These are phyloP conservation scores for Delitschia confertaspora DNA, from an alignment of 495 filamentous ascomycete genomes.

Conservation along the genomic window DNA sequence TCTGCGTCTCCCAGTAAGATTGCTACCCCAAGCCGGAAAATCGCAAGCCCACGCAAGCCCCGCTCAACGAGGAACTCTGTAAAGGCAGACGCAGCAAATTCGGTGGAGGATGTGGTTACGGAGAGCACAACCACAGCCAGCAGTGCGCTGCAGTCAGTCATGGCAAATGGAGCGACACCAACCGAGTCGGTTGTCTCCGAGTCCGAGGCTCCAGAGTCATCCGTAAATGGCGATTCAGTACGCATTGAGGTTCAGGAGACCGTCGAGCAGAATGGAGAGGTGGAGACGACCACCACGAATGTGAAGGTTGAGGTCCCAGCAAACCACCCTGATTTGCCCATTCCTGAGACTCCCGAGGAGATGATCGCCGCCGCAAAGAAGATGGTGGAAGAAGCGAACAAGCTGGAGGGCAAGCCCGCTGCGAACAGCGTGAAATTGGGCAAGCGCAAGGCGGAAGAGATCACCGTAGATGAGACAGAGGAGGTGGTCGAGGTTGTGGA, in stretches of 20 bases:
- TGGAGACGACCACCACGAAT: slow-evolving; percentile 60
- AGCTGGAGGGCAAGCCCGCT: slow-evolving; percentile 42
- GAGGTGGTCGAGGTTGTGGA: slow-evolving; percentile 49
- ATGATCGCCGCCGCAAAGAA: slow-evolving; percentile 80
- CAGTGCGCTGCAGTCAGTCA: slow-evolving; percentile 39
- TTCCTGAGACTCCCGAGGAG: slow-evolving; percentile 62
- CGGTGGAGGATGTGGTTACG: slow-evolving; percentile 34
- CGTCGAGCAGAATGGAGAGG: slow-evolving; percentile 46
- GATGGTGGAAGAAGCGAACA: slow-evolving; percentile 77
- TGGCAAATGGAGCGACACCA: slow-evolving; percentile 35
- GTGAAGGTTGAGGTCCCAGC: slow-evolving; percentile 71
- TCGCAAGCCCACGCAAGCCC: slow-evolving; percentile 63
- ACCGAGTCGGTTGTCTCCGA: slow-evolving; percentile 21
- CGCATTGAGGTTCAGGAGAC: slow-evolving; percentile 57
- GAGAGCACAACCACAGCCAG: slow-evolving; percentile 8
- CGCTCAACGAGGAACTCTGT: slow-evolving; percentile 50
- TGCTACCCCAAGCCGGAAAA: slow-evolving; percentile 41
- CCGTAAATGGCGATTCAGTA: slow-evolving; percentile 40
- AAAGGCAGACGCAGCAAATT: slow-evolving; percentile 38
- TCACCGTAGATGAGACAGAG: slow-evolving; percentile 42
- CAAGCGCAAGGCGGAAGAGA: slow-evolving; percentile 80
- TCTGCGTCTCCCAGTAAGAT: slow-evolving; percentile 52
- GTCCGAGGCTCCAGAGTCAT: too few species aligned
- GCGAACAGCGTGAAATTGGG: slow-evolving; percentile 8
- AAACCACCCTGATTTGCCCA: slow-evolving; percentile 54